These are phyloP conservation scores for Beauveria brongniartii DNA, from an alignment of 2,329 filamentous ascomycete genomes.

Conservation along the genomic window DNA sequence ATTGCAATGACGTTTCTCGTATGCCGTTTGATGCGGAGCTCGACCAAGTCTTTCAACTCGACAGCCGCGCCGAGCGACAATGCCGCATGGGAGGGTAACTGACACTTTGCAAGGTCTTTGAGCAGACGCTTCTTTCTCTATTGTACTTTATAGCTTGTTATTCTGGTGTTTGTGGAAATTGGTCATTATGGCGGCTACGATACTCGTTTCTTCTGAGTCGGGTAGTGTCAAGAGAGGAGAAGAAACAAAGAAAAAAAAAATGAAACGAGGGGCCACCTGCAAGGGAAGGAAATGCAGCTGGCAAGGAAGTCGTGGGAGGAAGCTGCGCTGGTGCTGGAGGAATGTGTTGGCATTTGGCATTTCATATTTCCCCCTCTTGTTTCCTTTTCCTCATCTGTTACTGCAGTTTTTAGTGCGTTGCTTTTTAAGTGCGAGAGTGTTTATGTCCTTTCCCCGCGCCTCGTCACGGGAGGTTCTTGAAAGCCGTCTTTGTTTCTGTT, in stretches of 20 bases:
- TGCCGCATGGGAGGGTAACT: background rate
- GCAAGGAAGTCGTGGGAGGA: background rate
- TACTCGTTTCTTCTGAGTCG: background rate
- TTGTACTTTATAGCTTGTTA: slow-evolving; percentile 17
- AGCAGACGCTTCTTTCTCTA: slow-evolving; percentile 7
- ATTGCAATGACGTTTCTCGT: slow-evolving; percentile 1
- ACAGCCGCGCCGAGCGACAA: background rate
- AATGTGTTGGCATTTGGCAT: slow-evolving; percentile 6
- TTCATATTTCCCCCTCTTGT: slow-evolving; percentile 11
- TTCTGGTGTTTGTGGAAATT: slow-evolving; percentile 12
- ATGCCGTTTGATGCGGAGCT: background rate
- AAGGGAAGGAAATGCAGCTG: background rate
- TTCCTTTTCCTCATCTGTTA: slow-evolving; percentile 10
- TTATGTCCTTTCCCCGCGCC: background rate
- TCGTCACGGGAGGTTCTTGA: background rate
- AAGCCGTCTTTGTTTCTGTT: background rate
- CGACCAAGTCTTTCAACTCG: background rate
- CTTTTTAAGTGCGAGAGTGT: background rate
- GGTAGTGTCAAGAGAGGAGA: background rate
- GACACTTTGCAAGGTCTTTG: background rate
- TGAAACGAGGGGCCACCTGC: background rate
- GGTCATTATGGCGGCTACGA: slow-evolving; percentile 5
- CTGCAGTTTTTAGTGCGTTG: background rate
- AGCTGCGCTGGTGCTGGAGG: background rate
- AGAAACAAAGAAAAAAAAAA: background rate